phyloP scores from a whole-genome alignment of 768 basidiomycete species.

The Tulasnella sp. region DNA sequence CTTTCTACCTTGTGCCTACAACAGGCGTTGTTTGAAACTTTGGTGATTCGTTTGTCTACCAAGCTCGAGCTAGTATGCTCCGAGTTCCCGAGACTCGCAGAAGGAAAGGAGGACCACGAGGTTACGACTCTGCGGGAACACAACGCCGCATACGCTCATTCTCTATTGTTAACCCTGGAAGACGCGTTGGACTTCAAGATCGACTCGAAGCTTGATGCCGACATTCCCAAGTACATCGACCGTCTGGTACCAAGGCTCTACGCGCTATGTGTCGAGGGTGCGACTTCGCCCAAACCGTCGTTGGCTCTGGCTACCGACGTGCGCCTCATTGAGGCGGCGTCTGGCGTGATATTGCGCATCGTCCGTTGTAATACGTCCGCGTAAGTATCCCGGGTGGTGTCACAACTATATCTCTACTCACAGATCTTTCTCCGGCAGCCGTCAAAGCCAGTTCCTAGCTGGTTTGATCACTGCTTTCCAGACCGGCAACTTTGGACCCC shows the following conservation, averaged over 20 bases:
- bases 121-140: conserved; percentile 35
- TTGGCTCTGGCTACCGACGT: conserved; percentile 31
- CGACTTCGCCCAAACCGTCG: conserved; percentile 21
- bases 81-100: conserved; percentile 27
- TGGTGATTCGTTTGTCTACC: conserved; percentile 63
- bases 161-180: conserved; percentile 60
- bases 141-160: conserved; percentile 72
- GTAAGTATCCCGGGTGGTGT: conserved; percentile 42
- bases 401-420: neutral
- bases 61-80: conserved; percentile 46
- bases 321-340: conserved; percentile 49
- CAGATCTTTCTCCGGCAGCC: neutral
- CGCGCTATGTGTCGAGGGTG: conserved; percentile 43
- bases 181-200: conserved; percentile 48
- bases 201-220: conserved; percentile 39
- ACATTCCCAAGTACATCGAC: conserved; percentile 74
- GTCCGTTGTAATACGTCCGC: conserved; percentile 47
- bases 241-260: conserved; percentile 60
- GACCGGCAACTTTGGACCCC: conserved; percentile 37
- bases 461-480: conserved; percentile 43
- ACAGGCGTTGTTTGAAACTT: conserved; percentile 68
- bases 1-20: conserved; percentile 63
- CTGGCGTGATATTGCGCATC: conserved; percentile 54
- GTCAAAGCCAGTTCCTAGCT: neutral
- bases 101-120: conserved; percentile 18